Evolutionary conservation across 108 stramenopile genomes (phyloP).

Genomic region (Fistulifera pelliculosa): DNA sequence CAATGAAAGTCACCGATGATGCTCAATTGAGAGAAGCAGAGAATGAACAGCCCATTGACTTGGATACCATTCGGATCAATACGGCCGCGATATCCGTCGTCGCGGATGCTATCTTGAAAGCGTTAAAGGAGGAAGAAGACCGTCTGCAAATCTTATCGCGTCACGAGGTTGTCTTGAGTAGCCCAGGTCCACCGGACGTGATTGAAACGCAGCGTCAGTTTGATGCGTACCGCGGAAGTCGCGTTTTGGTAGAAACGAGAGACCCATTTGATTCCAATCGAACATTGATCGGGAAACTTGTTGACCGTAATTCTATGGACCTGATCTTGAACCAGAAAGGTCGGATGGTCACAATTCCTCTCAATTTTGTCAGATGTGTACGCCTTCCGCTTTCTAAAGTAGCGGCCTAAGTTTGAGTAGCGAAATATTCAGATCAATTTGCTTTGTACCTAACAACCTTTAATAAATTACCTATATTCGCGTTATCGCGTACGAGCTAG

Average conservation of each 20-base stretch:
- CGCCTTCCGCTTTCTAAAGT: constrained; percentile 12
- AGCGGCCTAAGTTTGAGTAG: no score
- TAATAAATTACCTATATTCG: no score
- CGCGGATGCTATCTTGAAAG: constrained; percentile 51
- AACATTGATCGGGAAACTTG: constrained; percentile 57
- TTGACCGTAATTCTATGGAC: constrained; percentile 79
- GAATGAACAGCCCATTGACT: constrained; percentile 12
- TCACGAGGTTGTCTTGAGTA: constrained; percentile 68
- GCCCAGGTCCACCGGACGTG: constrained; percentile 39
- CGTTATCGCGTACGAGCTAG: no score
- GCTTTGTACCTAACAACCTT: no score
- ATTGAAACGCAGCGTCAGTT: constrained; percentile 76
- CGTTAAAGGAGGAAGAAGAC: constrained; percentile 52
- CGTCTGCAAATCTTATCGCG: constrained; percentile 47
- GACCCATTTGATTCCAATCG: constrained; percentile 82
- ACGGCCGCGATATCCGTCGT: constrained; percentile 51
- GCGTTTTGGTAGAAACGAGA: constrained; percentile 64
- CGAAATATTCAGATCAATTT: no score
- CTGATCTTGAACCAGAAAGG: constrained; percentile 73
- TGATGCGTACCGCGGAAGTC: constrained; percentile 40
- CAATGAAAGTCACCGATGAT: constrained; percentile 17
- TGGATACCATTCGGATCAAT: constrained; percentile 30
- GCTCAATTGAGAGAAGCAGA: constrained; percentile 2
- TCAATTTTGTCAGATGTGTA: constrained; percentile 44
- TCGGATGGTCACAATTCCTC: constrained; percentile 76